A percentile compares a stretch with the other conserved stretches of the same genome.
These are phyloP conservation scores for Paraphysoderma sedebokerense DNA, from an alignment of 371 early-diverging fungal species.

Conservation along the genomic window DNA sequence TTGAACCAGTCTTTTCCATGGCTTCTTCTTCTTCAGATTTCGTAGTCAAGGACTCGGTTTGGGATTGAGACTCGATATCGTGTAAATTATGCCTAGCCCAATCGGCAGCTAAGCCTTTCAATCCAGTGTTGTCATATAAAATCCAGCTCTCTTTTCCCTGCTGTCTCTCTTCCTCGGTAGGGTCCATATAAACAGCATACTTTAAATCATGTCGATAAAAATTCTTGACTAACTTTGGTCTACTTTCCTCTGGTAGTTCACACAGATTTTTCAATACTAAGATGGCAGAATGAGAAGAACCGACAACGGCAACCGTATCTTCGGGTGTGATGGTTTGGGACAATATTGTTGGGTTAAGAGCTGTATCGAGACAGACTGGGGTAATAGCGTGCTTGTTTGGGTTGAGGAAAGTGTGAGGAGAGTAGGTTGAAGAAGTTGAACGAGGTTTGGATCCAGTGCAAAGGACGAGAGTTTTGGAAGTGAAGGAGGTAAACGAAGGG, in stretches of 20 bases:
- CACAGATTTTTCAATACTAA: not conserved
- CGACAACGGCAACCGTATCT: not conserved
- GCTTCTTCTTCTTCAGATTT: not conserved
- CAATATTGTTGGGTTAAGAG: not conserved
- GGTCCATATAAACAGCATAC: no score
- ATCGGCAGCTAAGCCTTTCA: slow-evolving; percentile 1
- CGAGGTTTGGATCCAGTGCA: slow-evolving; percentile 2
- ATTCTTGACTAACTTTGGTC: not conserved
- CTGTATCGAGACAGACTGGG: not conserved
- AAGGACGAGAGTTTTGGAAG: not conserved
- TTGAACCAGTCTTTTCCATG: not conserved
- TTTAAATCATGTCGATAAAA: not conserved
- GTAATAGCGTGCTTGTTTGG: not conserved
- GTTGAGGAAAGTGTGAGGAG: not conserved
- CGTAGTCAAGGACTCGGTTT: no score
- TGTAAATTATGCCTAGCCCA: not conserved
- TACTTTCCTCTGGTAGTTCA: no score
- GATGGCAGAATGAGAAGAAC: slow-evolving; percentile 1
- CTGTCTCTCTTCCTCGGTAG: not conserved
- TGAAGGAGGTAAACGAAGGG: not conserved
- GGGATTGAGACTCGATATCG: no score
- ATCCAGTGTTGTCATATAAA: slow-evolving; percentile 1
- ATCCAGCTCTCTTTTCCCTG: slow-evolving; percentile 2
- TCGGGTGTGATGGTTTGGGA: not conserved
- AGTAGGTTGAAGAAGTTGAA: not conserved